A percentile compares a stretch with the other conserved stretches of the same genome.
Evolutionary conservation across 768 basidiomycete genomes (phyloP).

Genomic region (Amylocystis lapponica): DNA sequence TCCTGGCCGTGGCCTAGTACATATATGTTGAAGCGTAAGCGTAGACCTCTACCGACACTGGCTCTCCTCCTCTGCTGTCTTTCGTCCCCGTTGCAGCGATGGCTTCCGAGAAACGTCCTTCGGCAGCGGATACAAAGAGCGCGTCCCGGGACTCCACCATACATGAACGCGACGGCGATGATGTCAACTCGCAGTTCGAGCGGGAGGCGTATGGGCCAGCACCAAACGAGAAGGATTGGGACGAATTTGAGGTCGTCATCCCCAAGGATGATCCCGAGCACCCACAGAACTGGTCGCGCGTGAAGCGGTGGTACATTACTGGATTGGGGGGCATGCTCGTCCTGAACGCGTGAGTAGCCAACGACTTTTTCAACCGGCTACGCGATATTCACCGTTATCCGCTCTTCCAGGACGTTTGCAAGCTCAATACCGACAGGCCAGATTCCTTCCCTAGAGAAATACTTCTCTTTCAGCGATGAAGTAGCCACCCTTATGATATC

Average conservation of each 20-base stretch:
- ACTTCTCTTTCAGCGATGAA: slow-evolving; percentile 44
- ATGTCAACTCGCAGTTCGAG: slow-evolving; percentile 16
- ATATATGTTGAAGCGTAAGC: too few relatives aligned
- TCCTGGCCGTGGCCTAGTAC: too few relatives aligned
- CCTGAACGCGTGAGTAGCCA: slow-evolving; percentile 14
- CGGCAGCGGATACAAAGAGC: too few relatives aligned
- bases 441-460: slow-evolving; percentile 32
- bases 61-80: too few relatives aligned
- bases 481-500: slow-evolving; percentile 48
- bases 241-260: slow-evolving; percentile 21
- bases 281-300: slow-evolving; percentile 13
- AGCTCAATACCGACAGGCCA: slow-evolving; percentile 50
- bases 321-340: slow-evolving; percentile 1
- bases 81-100: too few relatives aligned
- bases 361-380: slow-evolving; percentile 3
- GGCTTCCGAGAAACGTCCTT: too few relatives aligned
- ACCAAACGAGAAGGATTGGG: slow-evolving; percentile 19
- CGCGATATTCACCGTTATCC: neutral
- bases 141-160: too few relatives aligned
- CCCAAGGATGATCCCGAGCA: slow-evolving; percentile 18
- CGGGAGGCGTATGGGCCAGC: slow-evolving; percentile 20
- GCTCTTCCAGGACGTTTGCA: slow-evolving; percentile 37
- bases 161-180: slow-evolving; percentile 7
- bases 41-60: too few relatives aligned
- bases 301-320: slow-evolving; percentile 15